Evolutionary conservation across 148 eudicot genomes (phyloP).

Genomic region (Camellia sinensis): DNA sequence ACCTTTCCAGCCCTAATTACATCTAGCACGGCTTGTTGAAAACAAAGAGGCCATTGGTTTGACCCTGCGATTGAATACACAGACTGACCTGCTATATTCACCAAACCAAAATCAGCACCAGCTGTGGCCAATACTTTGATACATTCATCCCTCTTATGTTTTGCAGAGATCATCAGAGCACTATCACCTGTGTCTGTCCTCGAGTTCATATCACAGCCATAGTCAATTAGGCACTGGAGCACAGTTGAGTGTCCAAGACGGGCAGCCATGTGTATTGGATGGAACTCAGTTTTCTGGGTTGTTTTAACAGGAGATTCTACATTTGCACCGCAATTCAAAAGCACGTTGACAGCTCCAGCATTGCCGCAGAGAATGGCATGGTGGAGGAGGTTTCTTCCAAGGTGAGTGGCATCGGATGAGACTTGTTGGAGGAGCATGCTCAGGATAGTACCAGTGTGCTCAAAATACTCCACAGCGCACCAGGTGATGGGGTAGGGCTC

Average conservation of each 20-base stretch:
- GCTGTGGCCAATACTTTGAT: slow-evolving; percentile 48
- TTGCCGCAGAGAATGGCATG: slow-evolving; percentile 83
- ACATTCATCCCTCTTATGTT: slow-evolving; percentile 58
- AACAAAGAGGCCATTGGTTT: slow-evolving; percentile 45
- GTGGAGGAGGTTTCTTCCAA: slow-evolving; percentile 84
- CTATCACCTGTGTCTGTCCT: slow-evolving; percentile 64
- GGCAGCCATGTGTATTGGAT: slow-evolving; percentile 78
- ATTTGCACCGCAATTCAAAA: slow-evolving; percentile 52
- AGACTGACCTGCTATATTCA: slow-evolving; percentile 48
- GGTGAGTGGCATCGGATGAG: slow-evolving; percentile 41
- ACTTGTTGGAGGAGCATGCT: slow-evolving; percentile 52
- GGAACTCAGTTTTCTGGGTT: slow-evolving; percentile 34
- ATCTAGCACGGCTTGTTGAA: slow-evolving; percentile 50
- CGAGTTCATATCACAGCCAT: slow-evolving; percentile 67
- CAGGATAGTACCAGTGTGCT: slow-evolving; percentile 67
- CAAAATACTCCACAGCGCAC: slow-evolving; percentile 94
- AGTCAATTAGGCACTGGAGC: slow-evolving; percentile 50
- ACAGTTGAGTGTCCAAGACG: slow-evolving; percentile 54
- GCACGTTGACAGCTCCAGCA: slow-evolving; percentile 43
- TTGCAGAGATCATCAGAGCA: slow-evolving; percentile 61
- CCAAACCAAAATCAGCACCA: slow-evolving; percentile 81
- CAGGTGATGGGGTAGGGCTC: slow-evolving; percentile 82
- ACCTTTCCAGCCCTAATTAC: slow-evolving; percentile 45
- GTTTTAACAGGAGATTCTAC: slow-evolving; percentile 50
- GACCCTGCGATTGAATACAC: slow-evolving; percentile 45